These are phyloP conservation scores for Salix purpurea DNA, from an alignment of 345 rosid species.

Conservation along the genomic window DNA sequence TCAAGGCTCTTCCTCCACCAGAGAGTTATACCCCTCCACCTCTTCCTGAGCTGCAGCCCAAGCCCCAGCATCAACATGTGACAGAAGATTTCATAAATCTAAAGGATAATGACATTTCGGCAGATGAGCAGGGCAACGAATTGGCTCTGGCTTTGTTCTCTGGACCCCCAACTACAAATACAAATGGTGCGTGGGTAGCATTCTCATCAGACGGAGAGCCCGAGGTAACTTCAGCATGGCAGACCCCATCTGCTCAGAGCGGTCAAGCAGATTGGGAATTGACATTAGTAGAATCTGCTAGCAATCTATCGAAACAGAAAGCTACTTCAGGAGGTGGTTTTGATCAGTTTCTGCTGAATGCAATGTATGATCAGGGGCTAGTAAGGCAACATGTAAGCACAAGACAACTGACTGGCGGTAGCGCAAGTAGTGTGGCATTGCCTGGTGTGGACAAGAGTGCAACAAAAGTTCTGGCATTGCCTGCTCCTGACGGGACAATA, in stretches of 20 bases:
- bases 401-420: conserved; percentile 14
- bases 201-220: conserved; percentile 14
- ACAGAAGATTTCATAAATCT: conserved; percentile 25
- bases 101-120: conserved; percentile 21
- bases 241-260: conserved; percentile 23
- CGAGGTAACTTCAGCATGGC: conserved; percentile 28
- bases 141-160: conserved; percentile 26
- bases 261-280: conserved; percentile 23
- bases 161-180: not conserved
- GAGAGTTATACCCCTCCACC: conserved; percentile 13
- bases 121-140: conserved; percentile 17
- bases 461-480: conserved; percentile 21
- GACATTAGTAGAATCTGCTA: conserved; percentile 23
- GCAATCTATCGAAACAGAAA: conserved; percentile 24
- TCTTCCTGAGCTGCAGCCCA: conserved; percentile 3
- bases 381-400: conserved; percentile 25
- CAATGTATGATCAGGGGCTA: conserved; percentile 28
- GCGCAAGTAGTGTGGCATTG: conserved; percentile 26
- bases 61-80: conserved; percentile 9
- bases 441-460: conserved; percentile 8
- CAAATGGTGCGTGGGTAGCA: conserved; percentile 20
- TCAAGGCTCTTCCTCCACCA: conserved; percentile 21
- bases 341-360: conserved; percentile 22
- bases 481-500: conserved; percentile 23
- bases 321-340: conserved; percentile 21